These are phyloP conservation scores for Staphylotrichum longicolle DNA, from an alignment of 495 filamentous ascomycete genomes.

Conservation along the genomic window DNA sequence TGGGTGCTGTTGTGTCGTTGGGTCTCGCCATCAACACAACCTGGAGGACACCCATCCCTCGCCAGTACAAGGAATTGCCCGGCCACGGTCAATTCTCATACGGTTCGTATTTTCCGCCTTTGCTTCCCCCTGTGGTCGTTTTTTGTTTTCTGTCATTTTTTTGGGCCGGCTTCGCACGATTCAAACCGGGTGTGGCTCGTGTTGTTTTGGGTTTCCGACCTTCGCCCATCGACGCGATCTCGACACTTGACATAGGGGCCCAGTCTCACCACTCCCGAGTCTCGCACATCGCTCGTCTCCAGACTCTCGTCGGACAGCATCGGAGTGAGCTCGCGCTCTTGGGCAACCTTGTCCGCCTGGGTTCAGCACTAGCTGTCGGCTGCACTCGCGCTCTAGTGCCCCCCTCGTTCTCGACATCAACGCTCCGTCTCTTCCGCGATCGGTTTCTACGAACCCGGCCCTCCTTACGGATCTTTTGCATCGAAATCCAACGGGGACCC, in stretches of 20 bases:
- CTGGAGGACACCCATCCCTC: constrained; percentile 22
- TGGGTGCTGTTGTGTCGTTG: constrained; percentile 28
- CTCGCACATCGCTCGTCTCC: neutral
- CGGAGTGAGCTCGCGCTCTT: too few species aligned
- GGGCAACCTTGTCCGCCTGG: too few species aligned
- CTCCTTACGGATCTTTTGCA: too few species aligned
- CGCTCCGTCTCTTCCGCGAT: too few species aligned
- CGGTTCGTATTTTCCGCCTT: constrained; percentile 27
- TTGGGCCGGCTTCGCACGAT: neutral
- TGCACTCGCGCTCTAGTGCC: too few species aligned
- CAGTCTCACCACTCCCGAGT: neutral
- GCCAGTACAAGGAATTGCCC: constrained; percentile 22
- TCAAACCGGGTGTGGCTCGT: neutral
- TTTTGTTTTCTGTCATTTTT: neutral
- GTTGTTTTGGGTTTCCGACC: too few species aligned
- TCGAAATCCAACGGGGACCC: too few species aligned
- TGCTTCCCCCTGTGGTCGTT: neutral
- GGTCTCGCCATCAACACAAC: constrained; percentile 19
- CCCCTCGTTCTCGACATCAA: neutral
- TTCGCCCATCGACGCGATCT: neutral
- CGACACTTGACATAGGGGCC: too few species aligned
- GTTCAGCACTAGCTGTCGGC: too few species aligned
- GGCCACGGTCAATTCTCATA: constrained; percentile 20
- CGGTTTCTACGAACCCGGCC: too few species aligned
- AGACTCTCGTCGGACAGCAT: too few species aligned